phyloP scores from a whole-genome alignment of 2,329 filamentous ascomycete species.

The Sarocladium strictum region DNA sequence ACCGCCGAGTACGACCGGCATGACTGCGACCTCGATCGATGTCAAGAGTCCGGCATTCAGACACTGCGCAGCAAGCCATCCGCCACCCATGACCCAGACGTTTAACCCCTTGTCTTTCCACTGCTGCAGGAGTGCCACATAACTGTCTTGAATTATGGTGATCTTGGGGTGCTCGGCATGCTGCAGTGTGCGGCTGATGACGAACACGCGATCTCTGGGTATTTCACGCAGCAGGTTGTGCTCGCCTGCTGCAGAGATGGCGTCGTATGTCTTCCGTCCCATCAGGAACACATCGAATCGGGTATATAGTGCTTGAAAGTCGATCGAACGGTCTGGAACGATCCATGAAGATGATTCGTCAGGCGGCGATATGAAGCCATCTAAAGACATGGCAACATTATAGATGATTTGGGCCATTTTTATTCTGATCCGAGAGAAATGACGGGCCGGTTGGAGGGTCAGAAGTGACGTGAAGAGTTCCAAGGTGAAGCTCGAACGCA shows the following conservation, averaged over 20 bases:
- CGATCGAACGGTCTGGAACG: slow-evolving; percentile 23
- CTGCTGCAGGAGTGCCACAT: slow-evolving; percentile 15
- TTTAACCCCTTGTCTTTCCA: slow-evolving; percentile 19
- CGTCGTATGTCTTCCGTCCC: slow-evolving; percentile 29
- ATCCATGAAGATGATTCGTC: slow-evolving; percentile 26
- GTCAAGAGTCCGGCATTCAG: slow-evolving; percentile 24
- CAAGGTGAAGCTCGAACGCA: no score
- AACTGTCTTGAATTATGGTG: slow-evolving; percentile 18
- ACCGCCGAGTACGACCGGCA: slow-evolving; percentile 17
- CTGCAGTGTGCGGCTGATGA: slow-evolving; percentile 20
- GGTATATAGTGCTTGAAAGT: slow-evolving; percentile 24
- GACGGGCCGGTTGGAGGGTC: no score
- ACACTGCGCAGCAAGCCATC: slow-evolving; percentile 21
- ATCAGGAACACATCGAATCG: slow-evolving; percentile 28
- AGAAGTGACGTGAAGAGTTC: no score
- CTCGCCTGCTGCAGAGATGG: slow-evolving; percentile 16
- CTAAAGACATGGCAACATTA: slow-evolving; percentile 26
- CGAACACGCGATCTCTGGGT: slow-evolving; percentile 20
- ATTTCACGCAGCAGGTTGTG: slow-evolving; percentile 17
- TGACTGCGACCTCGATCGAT: slow-evolving; percentile 21
- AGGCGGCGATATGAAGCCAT: slow-evolving; percentile 27
- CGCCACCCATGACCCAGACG: slow-evolving; percentile 32
- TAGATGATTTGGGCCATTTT: slow-evolving; percentile 15
- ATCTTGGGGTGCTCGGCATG: slow-evolving; percentile 16
- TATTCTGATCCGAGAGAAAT: no score